Evolutionary conservation across 1,284 basidiomycete species (phyloP).

Genomic region (Rhodotorula sp.): DNA sequence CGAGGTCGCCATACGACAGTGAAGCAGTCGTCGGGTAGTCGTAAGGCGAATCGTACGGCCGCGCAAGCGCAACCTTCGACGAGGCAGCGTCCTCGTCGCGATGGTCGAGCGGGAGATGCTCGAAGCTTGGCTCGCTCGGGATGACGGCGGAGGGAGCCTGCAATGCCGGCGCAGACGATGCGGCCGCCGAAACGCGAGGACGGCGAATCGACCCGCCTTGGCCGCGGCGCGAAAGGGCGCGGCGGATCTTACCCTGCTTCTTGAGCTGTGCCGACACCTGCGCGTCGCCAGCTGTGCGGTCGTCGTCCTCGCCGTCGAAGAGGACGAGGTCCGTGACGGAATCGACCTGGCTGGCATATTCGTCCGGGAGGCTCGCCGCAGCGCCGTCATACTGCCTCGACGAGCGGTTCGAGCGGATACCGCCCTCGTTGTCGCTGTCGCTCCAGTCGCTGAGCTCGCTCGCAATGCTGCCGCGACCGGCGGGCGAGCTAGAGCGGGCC

Average conservation of each 20-base stretch:
- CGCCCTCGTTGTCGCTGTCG: slow-evolving; percentile 3
- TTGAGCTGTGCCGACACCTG: slow-evolving; percentile 64
- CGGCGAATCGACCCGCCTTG: slow-evolving; percentile 15
- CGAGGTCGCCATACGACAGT: slow-evolving; percentile 19
- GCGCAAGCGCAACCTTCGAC: background rate
- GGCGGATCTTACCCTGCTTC: slow-evolving; percentile 68
- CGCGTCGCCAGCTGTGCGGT: slow-evolving; percentile 63
- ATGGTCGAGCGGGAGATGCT: slow-evolving; percentile 30
- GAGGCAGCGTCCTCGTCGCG: slow-evolving; percentile 2
- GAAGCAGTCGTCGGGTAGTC: background rate
- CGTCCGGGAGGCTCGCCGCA: slow-evolving; percentile 3
- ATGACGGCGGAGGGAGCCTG: background rate
- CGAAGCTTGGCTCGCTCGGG: slow-evolving; percentile 13
- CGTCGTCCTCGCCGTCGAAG: slow-evolving; percentile 74
- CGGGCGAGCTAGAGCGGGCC: background rate
- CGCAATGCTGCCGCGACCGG: slow-evolving; percentile 7
- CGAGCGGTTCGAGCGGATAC: background rate
- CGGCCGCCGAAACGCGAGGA: background rate
- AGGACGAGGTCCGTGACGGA: slow-evolving; percentile 56
- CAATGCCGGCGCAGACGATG: background rate
- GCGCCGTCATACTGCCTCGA: background rate
- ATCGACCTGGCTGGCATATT: slow-evolving; percentile 21
- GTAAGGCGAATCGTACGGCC: background rate
- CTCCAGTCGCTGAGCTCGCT: slow-evolving; percentile 20
- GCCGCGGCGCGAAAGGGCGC: slow-evolving; percentile 58